These are phyloP conservation scores for Phanerochaete sordida DNA, from an alignment of 768 basidiomycete species.

Conservation along the genomic window DNA sequence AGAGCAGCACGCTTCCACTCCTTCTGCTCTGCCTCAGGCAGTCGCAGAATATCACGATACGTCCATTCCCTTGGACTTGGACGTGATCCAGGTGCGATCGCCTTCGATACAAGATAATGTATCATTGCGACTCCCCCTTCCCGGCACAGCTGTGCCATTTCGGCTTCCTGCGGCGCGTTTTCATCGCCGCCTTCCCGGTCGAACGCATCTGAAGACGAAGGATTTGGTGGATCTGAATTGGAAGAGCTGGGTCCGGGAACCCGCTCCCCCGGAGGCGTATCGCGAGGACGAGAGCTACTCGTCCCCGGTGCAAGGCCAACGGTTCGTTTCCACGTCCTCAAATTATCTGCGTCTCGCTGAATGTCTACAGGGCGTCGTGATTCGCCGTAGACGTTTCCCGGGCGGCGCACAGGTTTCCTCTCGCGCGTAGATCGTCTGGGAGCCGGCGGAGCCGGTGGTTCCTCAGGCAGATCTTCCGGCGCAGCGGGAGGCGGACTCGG, in stretches of 20 bases:
- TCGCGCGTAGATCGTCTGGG: neutral
- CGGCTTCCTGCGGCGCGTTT: neutral
- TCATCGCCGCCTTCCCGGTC: neutral
- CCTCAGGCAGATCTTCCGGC: neutral
- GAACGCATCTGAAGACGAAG: neutral
- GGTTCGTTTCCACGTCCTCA: neutral
- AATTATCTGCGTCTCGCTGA: neutral
- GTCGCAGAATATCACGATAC: neutral
- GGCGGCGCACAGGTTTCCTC: neutral
- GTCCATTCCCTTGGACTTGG: slow-evolving; percentile 3
- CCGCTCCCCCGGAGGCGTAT: neutral
- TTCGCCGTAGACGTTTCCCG: neutral
- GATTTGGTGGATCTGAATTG: neutral
- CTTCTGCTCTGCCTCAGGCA: slow-evolving; percentile 1
- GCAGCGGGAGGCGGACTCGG: neutral
- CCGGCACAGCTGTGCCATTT: neutral
- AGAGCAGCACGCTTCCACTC: slow-evolving; percentile 4
- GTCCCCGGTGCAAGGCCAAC: neutral
- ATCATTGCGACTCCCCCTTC: neutral
- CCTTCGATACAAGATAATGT: neutral
- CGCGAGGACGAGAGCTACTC: neutral
- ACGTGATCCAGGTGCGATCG: neutral
- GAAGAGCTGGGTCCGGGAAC: neutral
- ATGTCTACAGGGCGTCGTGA: neutral
- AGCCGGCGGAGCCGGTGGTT: neutral